Evolutionary conservation across 1,284 basidiomycete species (phyloP), one percentile per base, ranked within the genome.

Genomic region (Apiotrichum sp.): DNA sequence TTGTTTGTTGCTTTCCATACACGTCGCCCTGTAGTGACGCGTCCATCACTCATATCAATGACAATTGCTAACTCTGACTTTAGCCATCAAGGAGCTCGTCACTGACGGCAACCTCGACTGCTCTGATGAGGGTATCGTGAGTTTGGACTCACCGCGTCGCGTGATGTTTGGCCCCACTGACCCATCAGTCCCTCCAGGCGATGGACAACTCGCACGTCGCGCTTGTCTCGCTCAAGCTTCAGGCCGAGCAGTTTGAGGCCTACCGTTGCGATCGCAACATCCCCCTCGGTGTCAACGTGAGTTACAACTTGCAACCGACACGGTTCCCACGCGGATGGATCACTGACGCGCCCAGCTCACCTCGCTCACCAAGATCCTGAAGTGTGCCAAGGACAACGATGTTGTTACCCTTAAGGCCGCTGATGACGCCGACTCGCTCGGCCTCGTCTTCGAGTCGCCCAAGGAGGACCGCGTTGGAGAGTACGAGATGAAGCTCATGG

Each of bases 151-250:
- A 38, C 36, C 7, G 8, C 36, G 22, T 22, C 22, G 22, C 22
- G 22, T 22, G 22, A 22, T 22, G 22, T 22, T 22, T 22, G 22
- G 22, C 22, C 22, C 22, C 22, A 22, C 1, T 40, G 39, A 32
- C 51, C n/a, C 53, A 4, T 29, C 61, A 86, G 85, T 84, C 84
- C 55, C 82, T 97, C 13, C 96, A 98, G 81, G 95, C 96, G 1
- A 99, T 98, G 96, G 96, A 98, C 81, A 98, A 97, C 83, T 98
- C 95, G 6, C 96, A 98, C 78, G 95, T 98, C 69, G 96, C 95
- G 1, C 87, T 98, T 58, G 95, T 98, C 40, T 72, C 73, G 16
- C 70, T 75, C 50, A 82, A 86, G 61, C 82, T 97, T 49, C 16
- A 85, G 34, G 82, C 84, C 0, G 79, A 82, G 0, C 89, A 89